Conservation (phyloP, 2,329 filamentous ascomycete species). For the Neodidymelliopsis sp. region DNA sequence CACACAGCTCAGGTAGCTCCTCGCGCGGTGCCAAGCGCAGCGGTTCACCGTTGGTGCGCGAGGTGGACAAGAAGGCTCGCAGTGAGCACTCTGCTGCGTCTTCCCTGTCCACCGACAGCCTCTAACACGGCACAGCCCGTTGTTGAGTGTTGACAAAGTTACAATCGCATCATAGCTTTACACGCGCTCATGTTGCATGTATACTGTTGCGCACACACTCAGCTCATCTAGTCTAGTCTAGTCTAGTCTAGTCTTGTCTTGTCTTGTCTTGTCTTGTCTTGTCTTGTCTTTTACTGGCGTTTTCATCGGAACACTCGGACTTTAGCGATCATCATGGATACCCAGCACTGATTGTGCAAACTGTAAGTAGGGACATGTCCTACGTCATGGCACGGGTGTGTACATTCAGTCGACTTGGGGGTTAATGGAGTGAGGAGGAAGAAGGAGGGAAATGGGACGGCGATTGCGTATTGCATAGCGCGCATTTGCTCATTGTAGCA, state of each 20-base stretch:
- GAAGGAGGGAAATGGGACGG: too few relatives aligned
- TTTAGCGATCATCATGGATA: conserved; percentile 17
- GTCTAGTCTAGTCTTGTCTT: too few relatives aligned
- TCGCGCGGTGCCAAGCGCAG: conserved; percentile 49
- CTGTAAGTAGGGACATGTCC: conserved; percentile 8
- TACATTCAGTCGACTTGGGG: background rate
- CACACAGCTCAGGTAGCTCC: conserved; percentile 44
- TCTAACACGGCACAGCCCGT: conserved; percentile 35
- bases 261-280: too few relatives aligned
- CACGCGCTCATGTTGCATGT: too few relatives aligned
- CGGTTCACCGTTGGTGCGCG: conserved; percentile 39
- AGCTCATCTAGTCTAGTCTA: conserved; percentile 1
- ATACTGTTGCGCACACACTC: background rate
- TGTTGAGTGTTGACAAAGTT: conserved; percentile 14
- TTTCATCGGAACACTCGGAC: background rate
- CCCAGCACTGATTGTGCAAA: conserved; percentile 13
- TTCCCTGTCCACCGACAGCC: conserved; percentile 34
- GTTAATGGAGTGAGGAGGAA: background rate
- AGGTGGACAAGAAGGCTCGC: conserved; percentile 36
- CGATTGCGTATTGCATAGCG: conserved; percentile 4
- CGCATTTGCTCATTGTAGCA: background rate
- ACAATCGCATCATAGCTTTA: too few relatives aligned
- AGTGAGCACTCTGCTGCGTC: conserved; percentile 24
- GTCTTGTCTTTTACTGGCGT: conserved; percentile 14
- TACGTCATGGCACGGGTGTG: conserved; percentile 2